phyloP scores from a whole-genome alignment of 2,329 filamentous ascomycete species.

The Cercospora sojina region DNA sequence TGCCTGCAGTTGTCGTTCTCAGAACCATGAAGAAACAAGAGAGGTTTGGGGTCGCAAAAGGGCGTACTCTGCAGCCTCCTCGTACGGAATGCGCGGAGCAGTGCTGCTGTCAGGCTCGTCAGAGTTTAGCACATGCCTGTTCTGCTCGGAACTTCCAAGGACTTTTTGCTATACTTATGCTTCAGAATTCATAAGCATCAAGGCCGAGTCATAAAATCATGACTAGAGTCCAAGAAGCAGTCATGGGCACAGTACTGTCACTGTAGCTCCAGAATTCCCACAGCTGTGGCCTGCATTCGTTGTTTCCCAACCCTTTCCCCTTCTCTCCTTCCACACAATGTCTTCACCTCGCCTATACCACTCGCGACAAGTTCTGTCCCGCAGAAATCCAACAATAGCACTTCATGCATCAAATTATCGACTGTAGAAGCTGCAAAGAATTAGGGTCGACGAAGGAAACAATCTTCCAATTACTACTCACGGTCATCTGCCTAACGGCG shows the following conservation, averaged over 20 bases:
- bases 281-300: neutral
- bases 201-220: neutral
- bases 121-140: neutral
- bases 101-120: neutral
- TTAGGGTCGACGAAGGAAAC: neutral
- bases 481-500: neutral
- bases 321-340: neutral
- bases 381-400: neutral
- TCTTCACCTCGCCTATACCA: neutral
- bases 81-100: neutral
- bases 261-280: neutral
- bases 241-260: neutral
- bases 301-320: neutral
- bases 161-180: neutral
- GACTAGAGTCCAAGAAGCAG: neutral
- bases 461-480: neutral
- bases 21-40: too few relatives aligned
- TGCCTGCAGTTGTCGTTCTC: too few relatives aligned
- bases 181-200: neutral
- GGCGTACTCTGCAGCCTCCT: too few relatives aligned
- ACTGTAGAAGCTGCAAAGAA: neutral
- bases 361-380: neutral
- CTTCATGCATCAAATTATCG: neutral
- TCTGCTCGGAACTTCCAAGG: neutral
- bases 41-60: too few relatives aligned